Evolutionary conservation across 352 stramenopile genomes (phyloP), one percentile per base, ranked within the genome.

Genomic region (Phytophthora crassamura): DNA sequence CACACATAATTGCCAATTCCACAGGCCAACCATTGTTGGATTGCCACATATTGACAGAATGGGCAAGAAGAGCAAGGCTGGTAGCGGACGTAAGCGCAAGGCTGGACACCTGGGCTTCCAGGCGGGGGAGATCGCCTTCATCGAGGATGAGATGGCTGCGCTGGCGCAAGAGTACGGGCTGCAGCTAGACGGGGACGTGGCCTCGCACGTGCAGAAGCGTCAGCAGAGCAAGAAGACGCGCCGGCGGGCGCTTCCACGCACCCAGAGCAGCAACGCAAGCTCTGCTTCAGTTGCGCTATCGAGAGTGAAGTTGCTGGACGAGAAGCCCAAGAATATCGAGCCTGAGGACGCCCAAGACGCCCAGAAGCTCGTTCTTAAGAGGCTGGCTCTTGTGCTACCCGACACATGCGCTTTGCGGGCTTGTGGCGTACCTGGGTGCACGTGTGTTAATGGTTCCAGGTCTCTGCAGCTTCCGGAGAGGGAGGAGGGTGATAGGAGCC

Each of bases 61-160:
- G 67, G 64, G 51, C 54, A 74, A 70, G 54, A 75, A 64, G 42
- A 63, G 53, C 20, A 67, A 65, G 34, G 16, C 15, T 11, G 46
- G 39, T 45, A 70, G 49, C 39, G 54, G 34, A 0, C 53, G 71
- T 32, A 94, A 94, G 78, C 84, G 86, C 64, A 91, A 91, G 69
- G 78, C 80, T 10, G 84, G 83, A 18, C 77, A 85, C 70, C 67
- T 93, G 52, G 84, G 84, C 54, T 90, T 94, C 67, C 79, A 91
- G 63, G 64, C 75, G 15, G 72, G 59, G 53, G 84, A 94, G 57
- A 91, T 94, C 59, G 86, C 84, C 55, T 94, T 91, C 72, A 94
- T 94, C 40, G 86, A 94, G 55, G 86, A 94, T 43, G 86, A 94
- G 59, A 94, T 94, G 79, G 84, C 80, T 2, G 84, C 86, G 42